Evolutionary conservation across 768 basidiomycete species (phyloP), one percentile per base, ranked within the genome.

Genomic region (Cytidiella melzeri): DNA sequence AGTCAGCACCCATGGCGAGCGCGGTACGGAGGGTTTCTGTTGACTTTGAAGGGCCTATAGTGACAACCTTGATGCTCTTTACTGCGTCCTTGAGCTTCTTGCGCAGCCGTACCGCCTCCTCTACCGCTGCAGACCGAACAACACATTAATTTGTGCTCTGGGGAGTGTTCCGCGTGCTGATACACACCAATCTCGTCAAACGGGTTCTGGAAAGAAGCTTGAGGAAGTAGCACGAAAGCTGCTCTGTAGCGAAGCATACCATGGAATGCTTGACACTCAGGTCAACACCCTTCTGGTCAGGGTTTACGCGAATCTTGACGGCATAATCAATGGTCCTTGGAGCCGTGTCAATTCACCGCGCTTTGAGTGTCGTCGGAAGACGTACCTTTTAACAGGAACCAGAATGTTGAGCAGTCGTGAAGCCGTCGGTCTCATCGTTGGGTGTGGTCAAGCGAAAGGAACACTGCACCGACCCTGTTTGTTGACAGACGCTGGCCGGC

Each of bases 191-290:
- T 98, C 71, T 99, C 96, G 65, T 98, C 95, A 61, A 97, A 98
- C 0, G 96, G 95, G 68, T 98, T 98, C 94, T 97, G 60, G 46
- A 0, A 34, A 52, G 15, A 51, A 15, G 1, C 30, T 54, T n/a
- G n/a, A n/a, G n/a, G n/a, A n/a, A n/a, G n/a, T n/a, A n/a, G n/a
- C n/a, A n/a, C n/a, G n/a, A 13, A 52, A 34, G 48, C 34, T 21
- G 40, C 27, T 44, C 44, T 41, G 40, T 20, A 47, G 18, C 13
- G 25, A n/a, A 5, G 36, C 41, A 15, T 34, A 93, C 95, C 94
- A 99, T 97, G 1, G 92, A 94, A 70, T 99, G 96, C 76, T 99
- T 99, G 58, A 96, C 95, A 66, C 87, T 92, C 48, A 89, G 84
- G 73, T 99, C 95, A 37, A 99, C 82, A 12, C 93, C 96, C 28